phyloP scores from a whole-genome alignment of 2,329 filamentous ascomycete genomes.

The Aspergillus hiratsukae region DNA sequence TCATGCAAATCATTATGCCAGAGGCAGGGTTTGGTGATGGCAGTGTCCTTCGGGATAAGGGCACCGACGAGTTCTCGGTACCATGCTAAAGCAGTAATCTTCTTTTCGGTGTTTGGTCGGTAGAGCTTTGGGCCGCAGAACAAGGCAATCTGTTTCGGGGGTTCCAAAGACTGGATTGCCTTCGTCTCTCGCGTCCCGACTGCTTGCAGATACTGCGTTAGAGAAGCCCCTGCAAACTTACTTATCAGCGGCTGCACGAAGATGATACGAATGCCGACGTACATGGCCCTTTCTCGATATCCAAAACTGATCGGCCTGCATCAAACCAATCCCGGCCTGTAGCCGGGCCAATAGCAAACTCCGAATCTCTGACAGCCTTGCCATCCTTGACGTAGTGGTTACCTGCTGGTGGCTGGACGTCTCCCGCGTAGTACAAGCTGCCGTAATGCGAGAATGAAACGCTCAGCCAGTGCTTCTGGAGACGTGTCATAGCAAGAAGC shows the following conservation, averaged over 20 bases:
- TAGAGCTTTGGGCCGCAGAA: slow-evolving; percentile 29
- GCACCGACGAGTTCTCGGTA: slow-evolving; percentile 20
- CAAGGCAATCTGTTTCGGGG: slow-evolving; percentile 22
- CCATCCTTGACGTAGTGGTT: slow-evolving; percentile 21
- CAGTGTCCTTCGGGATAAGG: slow-evolving; percentile 21
- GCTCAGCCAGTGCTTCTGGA: slow-evolving; percentile 24
- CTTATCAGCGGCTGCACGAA: slow-evolving; percentile 12
- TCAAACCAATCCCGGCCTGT: slow-evolving; percentile 25
- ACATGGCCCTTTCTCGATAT: slow-evolving; percentile 26
- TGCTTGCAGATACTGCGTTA: slow-evolving; percentile 22
- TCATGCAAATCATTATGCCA: slow-evolving; percentile 29
- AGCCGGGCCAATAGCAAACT: slow-evolving; percentile 25
- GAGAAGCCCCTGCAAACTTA: slow-evolving; percentile 19
- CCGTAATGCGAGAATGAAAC: slow-evolving; percentile 28
- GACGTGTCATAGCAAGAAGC: slow-evolving; percentile 22
- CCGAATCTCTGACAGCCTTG: slow-evolving; percentile 13
- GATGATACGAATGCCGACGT: slow-evolving; percentile 10
- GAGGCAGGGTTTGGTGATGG: slow-evolving; percentile 18
- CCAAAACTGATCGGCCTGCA: slow-evolving; percentile 19
- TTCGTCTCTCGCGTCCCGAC: slow-evolving; percentile 20
- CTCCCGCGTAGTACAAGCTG: slow-evolving; percentile 22
- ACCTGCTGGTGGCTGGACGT: slow-evolving; percentile 16
- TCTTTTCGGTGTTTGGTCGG: slow-evolving; percentile 19
- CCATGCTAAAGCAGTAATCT: slow-evolving; percentile 19
- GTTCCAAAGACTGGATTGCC: slow-evolving; percentile 18